Evolutionary conservation across 1,139 yeast genomes (phyloP).

Genomic region (Ogataea hybrid): DNA sequence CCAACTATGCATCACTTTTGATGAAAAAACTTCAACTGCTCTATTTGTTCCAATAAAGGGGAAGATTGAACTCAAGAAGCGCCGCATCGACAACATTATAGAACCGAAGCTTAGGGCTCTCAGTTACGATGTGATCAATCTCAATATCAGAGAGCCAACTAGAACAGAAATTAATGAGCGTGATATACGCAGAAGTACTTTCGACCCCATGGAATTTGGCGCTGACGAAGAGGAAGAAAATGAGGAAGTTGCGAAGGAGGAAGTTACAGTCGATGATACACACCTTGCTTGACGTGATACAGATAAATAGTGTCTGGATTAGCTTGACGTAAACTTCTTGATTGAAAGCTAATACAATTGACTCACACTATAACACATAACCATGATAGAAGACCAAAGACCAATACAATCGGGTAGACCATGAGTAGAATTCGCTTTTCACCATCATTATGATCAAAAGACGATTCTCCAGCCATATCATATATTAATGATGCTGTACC

Average conservation of each 20-base stretch:
- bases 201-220: constrained; percentile 72
- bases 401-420: constrained; percentile 74
- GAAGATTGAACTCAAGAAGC: constrained; percentile 76
- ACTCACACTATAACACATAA: constrained; percentile 63
- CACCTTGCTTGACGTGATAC: too few species aligned
- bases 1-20: constrained; percentile 55
- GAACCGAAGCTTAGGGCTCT: constrained; percentile 40
- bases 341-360: not conserved
- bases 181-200: constrained; percentile 66
- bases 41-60: constrained; percentile 78
- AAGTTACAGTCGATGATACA: too few species aligned
- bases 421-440: constrained; percentile 68
- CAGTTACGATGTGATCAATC: constrained; percentile 47
- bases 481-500: constrained; percentile 42
- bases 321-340: too few species aligned
- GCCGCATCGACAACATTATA: constrained; percentile 59
- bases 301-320: too few species aligned
- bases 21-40: constrained; percentile 52
- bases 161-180: constrained; percentile 65
- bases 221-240: constrained; percentile 39
- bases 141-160: constrained; percentile 69
- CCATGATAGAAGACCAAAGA: constrained; percentile 76
- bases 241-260: not conserved
- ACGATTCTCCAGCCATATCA: constrained; percentile 11
- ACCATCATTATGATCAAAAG: constrained; percentile 23